Percentiles rank a stretch among this genome's conserved stretches.
Conservation (phyloP, 2,329 filamentous ascomycete genomes). For the Thermothelomyces thermophilus region DNA sequence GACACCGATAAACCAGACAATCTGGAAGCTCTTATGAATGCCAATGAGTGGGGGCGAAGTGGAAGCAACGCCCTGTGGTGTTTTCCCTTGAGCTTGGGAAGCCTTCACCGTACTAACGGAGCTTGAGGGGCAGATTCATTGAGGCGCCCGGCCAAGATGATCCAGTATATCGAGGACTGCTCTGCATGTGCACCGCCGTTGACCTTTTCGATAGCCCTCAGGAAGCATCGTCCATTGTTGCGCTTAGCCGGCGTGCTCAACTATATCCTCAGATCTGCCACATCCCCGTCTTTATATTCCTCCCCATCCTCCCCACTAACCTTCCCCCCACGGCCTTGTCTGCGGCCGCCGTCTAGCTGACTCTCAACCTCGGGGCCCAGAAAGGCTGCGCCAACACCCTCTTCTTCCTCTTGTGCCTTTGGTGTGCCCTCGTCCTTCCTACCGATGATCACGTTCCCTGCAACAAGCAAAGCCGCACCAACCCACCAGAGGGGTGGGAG, state of each 20-base stretch:
- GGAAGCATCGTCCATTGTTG: not conserved
- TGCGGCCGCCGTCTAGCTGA: constrained; percentile 25
- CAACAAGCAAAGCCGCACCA: constrained; percentile 64
- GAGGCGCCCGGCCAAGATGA: no score
- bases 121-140: no score
- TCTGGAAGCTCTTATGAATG: no score
- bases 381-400: constrained; percentile 1
- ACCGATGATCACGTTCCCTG: constrained; percentile 72
- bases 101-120: no score
- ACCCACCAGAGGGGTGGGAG: constrained; percentile 71
- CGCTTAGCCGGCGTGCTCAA: no score
- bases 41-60: no score
- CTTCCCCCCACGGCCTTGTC: constrained; percentile 25
- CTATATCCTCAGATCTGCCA: constrained; percentile 23
- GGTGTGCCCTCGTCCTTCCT: constrained; percentile 47
- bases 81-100: no score
- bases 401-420: constrained; percentile 12
- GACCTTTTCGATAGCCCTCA: no score
- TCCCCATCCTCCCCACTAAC: constrained; percentile 14
- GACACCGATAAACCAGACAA: no score
- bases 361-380: constrained; percentile 20
- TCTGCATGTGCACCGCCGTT: not conserved
- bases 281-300: constrained; percentile 22
- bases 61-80: no score
- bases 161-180: not conserved